Evolutionary conservation across 176 grass and related monocot genomes (phyloP).

Genomic region (Zizania latifolia): DNA sequence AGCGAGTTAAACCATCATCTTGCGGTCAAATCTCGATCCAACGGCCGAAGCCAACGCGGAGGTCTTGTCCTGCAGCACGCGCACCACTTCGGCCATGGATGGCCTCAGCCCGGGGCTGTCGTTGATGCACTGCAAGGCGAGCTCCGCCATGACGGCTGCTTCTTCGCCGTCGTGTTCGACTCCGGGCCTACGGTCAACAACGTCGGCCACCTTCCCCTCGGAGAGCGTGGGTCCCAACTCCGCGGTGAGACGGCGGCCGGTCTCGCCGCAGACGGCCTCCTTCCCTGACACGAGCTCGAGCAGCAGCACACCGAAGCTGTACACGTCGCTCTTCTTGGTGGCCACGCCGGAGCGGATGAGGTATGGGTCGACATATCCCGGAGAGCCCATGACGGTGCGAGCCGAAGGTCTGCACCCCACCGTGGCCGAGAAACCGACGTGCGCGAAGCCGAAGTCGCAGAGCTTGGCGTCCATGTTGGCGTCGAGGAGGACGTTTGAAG

Average conservation of each 20-base stretch:
- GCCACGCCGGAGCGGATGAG: slow-evolving; percentile 66
- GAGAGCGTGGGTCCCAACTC: slow-evolving; percentile 20
- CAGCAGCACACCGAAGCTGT: slow-evolving; percentile 95
- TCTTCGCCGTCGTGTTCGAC: slow-evolving; percentile 27
- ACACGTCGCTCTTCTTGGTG: slow-evolving; percentile 79
- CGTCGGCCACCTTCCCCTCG: slow-evolving; percentile 12
- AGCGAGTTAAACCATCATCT: slow-evolving; percentile 1
- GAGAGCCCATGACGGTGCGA: slow-evolving; percentile 58
- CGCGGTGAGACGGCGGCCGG: slow-evolving; percentile 45
- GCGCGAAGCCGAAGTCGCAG: slow-evolving; percentile 84
- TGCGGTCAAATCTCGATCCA: slow-evolving; percentile 29
- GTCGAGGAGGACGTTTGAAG: slow-evolving; percentile 79
- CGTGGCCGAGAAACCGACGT: slow-evolving; percentile 39
- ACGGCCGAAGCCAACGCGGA: slow-evolving; percentile 6
- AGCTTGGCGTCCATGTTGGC: slow-evolving; percentile 56
- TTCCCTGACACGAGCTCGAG: slow-evolving; percentile 66
- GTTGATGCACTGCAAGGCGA: slow-evolving; percentile 50
- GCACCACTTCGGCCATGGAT: slow-evolving; percentile 70
- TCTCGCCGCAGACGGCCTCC: slow-evolving; percentile 59
- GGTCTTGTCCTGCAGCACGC: slow-evolving; percentile 45
- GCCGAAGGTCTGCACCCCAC: slow-evolving; percentile 27
- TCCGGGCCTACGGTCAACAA: slow-evolving; percentile 36
- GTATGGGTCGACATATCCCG: slow-evolving; percentile 77
- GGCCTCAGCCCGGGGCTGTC: slow-evolving; percentile 58
- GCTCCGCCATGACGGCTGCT: slow-evolving; percentile 32